These are phyloP conservation scores for Stellera chamaejasme DNA, from an alignment of 345 rosid species.

Conservation along the genomic window DNA sequence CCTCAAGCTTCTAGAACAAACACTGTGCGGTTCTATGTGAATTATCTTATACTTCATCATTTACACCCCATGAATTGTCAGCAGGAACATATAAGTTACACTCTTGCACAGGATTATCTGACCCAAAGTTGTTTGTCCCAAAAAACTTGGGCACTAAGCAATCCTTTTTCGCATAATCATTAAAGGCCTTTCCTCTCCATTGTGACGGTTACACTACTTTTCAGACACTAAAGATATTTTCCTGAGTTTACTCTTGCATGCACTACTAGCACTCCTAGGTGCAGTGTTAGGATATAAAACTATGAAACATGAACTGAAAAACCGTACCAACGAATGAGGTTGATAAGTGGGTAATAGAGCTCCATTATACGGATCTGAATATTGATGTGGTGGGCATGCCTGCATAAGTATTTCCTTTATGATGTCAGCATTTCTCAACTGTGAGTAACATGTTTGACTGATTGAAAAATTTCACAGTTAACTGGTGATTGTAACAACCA, in stretches of 20 bases:
- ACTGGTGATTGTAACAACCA: no score
- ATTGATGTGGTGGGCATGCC: slow-evolving; percentile 45
- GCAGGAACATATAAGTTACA: no score
- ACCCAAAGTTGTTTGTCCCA: no score
- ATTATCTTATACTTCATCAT: no score
- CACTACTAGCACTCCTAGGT: background rate
- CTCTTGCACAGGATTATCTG: no score
- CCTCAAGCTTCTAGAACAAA: no score
- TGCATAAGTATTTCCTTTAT: slow-evolving; percentile 19
- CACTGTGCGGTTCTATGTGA: no score
- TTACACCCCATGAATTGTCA: no score
- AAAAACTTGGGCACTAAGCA: no score
- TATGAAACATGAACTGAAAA: slow-evolving; percentile 1
- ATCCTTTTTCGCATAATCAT: no score
- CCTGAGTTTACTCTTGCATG: background rate
- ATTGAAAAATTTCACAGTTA: no score
- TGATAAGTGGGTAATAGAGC: slow-evolving; percentile 39
- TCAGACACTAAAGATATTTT: background rate
- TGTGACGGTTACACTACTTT: background rate
- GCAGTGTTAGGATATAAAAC: background rate
- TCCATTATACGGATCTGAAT: slow-evolving; percentile 35
- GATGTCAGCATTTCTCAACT: background rate
- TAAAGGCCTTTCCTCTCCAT: no score
- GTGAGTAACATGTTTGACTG: slow-evolving; percentile 1
- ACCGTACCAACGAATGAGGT: slow-evolving; percentile 41